Evolutionary conservation across 768 basidiomycete genomes (phyloP).

Genomic region (Termitomyces sp.): DNA sequence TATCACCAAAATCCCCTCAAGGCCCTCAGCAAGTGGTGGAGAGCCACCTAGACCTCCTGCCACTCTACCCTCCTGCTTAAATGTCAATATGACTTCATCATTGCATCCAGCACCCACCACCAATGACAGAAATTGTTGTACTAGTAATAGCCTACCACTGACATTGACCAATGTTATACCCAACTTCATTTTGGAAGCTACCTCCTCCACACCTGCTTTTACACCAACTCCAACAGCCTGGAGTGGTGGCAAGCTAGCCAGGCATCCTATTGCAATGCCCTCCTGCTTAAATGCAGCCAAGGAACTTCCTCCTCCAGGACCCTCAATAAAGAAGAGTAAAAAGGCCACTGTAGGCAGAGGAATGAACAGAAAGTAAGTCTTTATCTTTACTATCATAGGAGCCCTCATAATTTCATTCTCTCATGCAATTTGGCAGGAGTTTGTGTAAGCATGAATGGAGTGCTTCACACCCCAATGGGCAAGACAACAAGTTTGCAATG

Average conservation of each 20-base stretch:
- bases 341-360: conserved; percentile 6
- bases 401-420: background rate
- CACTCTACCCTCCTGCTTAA: no score
- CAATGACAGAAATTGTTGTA: no score
- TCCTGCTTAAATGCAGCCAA: background rate
- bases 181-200: no score
- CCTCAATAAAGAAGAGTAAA: background rate
- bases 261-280: background rate
- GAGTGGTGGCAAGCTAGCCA: no score
- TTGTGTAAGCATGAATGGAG: no score
- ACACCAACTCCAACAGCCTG: background rate
- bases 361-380: conserved; percentile 11
- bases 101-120: no score
- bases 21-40: no score
- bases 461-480: background rate
- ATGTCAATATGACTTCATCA: no score
- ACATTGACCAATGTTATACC: no score
- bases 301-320: background rate
- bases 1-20: no score
- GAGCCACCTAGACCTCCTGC: no score
- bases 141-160: no score
- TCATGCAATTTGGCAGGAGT: background rate
- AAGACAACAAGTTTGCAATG: conserved; percentile 1
- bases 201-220: background rate
- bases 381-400: background rate